Percentiles rank a stretch among this genome's conserved stretches.
These are phyloP conservation scores for Dentiscutata heterogama DNA, from an alignment of 371 early-diverging fungal species.

Conservation along the genomic window DNA sequence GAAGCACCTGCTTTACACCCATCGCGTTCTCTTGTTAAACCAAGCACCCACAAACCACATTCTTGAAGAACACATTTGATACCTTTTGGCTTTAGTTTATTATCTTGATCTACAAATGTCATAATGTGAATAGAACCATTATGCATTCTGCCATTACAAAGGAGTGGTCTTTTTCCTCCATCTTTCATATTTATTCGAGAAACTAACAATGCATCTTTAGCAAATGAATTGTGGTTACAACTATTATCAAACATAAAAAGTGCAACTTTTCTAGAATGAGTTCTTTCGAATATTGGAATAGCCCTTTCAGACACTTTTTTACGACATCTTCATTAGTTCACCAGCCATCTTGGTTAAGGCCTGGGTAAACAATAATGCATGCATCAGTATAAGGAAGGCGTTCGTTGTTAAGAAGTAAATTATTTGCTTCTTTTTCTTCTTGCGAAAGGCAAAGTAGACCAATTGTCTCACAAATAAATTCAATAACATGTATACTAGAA, in stretches of 20 bases:
- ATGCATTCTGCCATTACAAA: not conserved
- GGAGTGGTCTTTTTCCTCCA: not conserved
- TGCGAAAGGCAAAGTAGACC: not conserved
- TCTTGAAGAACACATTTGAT: not conserved
- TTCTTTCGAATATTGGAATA: conserved; percentile 12
- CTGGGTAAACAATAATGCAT: not conserved
- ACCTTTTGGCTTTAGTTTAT: not conserved
- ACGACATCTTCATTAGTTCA: not conserved
- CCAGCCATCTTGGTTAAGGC: not conserved
- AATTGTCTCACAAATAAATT: conserved; percentile 22
- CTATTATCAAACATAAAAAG: conserved; percentile 28
- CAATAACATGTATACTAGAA: not conserved
- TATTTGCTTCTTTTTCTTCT: not conserved
- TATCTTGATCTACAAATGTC: not conserved
- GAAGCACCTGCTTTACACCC: not conserved
- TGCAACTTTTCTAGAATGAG: not conserved
- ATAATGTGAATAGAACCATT: not conserved
- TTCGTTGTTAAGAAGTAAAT: not conserved
- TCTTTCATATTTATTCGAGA: not conserved
- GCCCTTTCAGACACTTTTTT: conserved; percentile 7
- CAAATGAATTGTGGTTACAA: conserved; percentile 9
- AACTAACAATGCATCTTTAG: conserved; percentile 11
- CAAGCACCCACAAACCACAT: not conserved
- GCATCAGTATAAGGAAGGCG: not conserved
- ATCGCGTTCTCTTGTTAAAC: no score